Percentiles rank a stretch among this genome's conserved stretches.
These are phyloP conservation scores for Ophiostoma ulmi DNA, from an alignment of 2,329 filamentous ascomycete species.

Conservation along the genomic window DNA sequence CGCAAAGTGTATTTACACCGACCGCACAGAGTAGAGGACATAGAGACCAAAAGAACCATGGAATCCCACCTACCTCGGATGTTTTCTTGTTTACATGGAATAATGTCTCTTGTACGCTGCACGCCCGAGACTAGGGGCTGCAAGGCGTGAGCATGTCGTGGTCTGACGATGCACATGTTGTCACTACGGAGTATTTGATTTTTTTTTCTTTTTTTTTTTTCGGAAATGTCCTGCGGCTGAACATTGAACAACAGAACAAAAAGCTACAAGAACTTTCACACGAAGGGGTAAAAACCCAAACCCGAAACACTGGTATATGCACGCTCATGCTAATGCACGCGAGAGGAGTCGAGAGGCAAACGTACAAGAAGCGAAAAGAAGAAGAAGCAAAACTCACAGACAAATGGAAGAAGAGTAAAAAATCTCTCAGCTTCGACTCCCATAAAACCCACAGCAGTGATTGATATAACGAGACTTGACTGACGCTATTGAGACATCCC, in stretches of 20 bases:
- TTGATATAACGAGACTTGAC: not conserved
- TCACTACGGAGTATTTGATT: not conserved
- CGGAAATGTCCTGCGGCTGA: not conserved
- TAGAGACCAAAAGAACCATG: not conserved
- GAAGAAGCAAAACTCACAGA: not conserved
- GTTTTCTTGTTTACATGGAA: not conserved
- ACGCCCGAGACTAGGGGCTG: not conserved
- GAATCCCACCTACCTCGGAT: not conserved
- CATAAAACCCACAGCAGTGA: not conserved
- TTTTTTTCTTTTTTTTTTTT: not conserved
- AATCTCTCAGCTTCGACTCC: not conserved
- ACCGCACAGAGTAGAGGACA: no score
- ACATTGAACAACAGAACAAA: not conserved
- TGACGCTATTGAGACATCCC: not conserved
- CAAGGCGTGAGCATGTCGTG: not conserved
- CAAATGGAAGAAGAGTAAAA: slow-evolving; percentile 1
- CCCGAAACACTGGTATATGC: slow-evolving; percentile 9
- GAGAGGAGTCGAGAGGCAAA: slow-evolving; percentile 4
- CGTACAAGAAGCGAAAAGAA: not conserved
- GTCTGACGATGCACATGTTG: not conserved
- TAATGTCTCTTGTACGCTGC: not conserved
- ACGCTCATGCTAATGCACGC: slow-evolving; percentile 9
- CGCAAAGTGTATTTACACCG: not conserved
- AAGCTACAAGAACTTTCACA: not conserved
- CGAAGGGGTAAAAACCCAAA: not conserved